Conservation (phyloP, 179 eudicot genomes). For the Beta lomatogona region DNA sequence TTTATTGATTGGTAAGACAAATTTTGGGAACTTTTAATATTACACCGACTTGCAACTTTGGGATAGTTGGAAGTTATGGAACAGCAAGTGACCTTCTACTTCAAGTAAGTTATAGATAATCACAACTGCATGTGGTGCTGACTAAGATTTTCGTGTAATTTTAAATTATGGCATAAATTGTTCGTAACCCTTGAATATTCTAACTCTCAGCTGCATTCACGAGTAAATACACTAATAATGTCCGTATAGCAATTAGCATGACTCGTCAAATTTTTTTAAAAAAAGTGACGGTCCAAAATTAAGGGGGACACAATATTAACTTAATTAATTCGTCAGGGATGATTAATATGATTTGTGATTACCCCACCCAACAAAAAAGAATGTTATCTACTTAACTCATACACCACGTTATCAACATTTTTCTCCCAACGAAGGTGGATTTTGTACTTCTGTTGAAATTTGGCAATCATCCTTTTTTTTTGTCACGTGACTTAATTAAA, state of each 20-base stretch:
- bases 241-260: no score
- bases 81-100: slow-evolving; percentile 16
- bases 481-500: neutral
- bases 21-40: neutral
- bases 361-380: neutral
- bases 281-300: neutral
- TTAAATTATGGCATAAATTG: no score
- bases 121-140: slow-evolving; percentile 26
- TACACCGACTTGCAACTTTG: slow-evolving; percentile 6
- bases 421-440: neutral
- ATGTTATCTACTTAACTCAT: neutral
- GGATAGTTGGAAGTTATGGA: neutral
- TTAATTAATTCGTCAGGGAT: neutral
- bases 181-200: no score
- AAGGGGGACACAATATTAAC: neutral
- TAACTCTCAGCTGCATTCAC: no score
- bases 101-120: neutral
- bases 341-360: neutral
- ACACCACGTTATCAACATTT: neutral
- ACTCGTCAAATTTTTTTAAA: no score
- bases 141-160: neutral
- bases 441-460: no score
- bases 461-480: neutral
- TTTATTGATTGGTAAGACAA: neutral
- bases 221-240: no score